Evolutionary conservation across 2,329 filamentous ascomycete species (phyloP).

Genomic region (Mariannaea elegans): DNA sequence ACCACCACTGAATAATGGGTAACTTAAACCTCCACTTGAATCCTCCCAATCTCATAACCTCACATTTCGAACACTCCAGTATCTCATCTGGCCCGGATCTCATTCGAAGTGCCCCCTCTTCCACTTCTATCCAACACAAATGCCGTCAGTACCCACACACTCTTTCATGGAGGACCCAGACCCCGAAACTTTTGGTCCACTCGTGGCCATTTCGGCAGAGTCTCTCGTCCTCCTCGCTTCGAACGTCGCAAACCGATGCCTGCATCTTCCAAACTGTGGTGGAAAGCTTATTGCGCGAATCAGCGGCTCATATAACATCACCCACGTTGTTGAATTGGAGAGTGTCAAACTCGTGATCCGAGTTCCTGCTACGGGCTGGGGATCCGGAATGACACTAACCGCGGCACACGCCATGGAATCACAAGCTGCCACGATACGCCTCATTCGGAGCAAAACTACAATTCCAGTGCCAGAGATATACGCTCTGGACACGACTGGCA

Average conservation of each 20-base stretch:
- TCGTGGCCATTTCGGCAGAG: constrained; percentile 2
- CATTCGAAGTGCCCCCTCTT: too few species aligned
- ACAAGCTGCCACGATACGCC: constrained; percentile 17
- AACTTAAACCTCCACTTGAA: too few species aligned
- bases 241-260: neutral
- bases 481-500: constrained; percentile 17
- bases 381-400: constrained; percentile 20
- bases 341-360: constrained; percentile 20
- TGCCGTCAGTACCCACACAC: neutral
- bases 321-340: constrained; percentile 8
- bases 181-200: constrained; percentile 7
- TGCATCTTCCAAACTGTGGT: neutral
- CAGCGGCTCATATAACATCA: constrained; percentile 13
- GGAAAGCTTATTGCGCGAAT: constrained; percentile 11
- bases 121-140: too few species aligned
- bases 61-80: too few species aligned
- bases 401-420: constrained; percentile 21
- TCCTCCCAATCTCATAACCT: too few species aligned
- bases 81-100: too few species aligned
- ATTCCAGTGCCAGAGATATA: constrained; percentile 31
- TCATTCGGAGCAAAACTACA: constrained; percentile 3
- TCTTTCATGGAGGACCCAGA: constrained; percentile 12
- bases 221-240: constrained; percentile 9
- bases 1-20: too few species aligned
- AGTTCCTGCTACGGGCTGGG: constrained; percentile 21